Conservation (phyloP, 345 rosid genomes). For the Ceriops decandra region DNA sequence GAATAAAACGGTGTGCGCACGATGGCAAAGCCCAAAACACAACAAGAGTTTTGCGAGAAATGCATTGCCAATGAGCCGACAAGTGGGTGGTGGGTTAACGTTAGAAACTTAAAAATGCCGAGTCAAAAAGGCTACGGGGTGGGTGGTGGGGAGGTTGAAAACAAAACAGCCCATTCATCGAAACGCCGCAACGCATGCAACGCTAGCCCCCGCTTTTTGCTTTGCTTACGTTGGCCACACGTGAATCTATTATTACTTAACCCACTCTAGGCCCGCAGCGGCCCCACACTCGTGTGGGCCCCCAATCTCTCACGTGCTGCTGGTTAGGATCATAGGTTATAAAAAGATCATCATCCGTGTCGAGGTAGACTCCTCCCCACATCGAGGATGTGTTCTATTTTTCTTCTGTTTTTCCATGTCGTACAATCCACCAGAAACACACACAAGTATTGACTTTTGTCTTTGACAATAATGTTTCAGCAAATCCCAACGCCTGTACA, state of each 20-base stretch:
- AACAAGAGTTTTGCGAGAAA: too few relatives aligned
- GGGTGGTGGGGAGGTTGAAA: neutral
- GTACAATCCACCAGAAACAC: neutral
- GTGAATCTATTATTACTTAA: constrained; percentile 24
- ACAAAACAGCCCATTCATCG: constrained; percentile 31
- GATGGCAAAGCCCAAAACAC: too few relatives aligned
- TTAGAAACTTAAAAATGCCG: too few relatives aligned
- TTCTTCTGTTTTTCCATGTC: neutral
- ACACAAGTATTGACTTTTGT: constrained; percentile 8
- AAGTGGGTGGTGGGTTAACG: too few relatives aligned
- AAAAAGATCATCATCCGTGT: neutral
- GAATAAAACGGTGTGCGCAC: too few relatives aligned
- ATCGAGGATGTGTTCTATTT: constrained; percentile 4
- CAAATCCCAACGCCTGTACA: constrained; percentile 17
- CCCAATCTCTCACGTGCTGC: constrained; percentile 33
- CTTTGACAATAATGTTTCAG: constrained; percentile 8
- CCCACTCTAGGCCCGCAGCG: neutral
- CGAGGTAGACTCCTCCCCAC: too few relatives aligned
- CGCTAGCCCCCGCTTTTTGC: neutral
- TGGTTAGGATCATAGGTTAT: constrained; percentile 3
- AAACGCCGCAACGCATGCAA: constrained; percentile 50
- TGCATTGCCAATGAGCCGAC: too few relatives aligned
- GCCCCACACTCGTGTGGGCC: constrained; percentile 5
- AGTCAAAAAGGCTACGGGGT: too few relatives aligned
- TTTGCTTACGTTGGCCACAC: constrained; percentile 41